Evolutionary conservation across 495 filamentous ascomycete species (phyloP).

Genomic region (Hyaloscypha hepaticicola): DNA sequence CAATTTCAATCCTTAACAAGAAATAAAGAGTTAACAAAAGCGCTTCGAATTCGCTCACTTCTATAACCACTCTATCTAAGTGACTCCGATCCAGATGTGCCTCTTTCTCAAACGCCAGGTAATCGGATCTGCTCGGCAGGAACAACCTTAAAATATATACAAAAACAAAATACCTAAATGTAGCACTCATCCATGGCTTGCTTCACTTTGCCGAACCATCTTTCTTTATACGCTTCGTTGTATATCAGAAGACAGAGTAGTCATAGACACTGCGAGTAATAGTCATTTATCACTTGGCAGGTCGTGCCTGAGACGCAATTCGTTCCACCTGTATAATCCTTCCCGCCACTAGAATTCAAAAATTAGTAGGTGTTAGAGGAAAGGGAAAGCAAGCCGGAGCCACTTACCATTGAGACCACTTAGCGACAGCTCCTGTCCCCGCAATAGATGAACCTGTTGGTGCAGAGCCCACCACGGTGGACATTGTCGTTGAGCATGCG

Average conservation of each 20-base stretch:
- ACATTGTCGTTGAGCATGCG: not conserved
- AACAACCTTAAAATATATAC: not conserved
- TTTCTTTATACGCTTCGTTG: not conserved
- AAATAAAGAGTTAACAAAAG: too few relatives aligned
- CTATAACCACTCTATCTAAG: too few relatives aligned
- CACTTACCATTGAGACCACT: conserved; percentile 32
- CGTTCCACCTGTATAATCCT: conserved; percentile 31
- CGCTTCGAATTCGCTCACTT: too few relatives aligned
- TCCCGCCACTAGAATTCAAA: conserved; percentile 30
- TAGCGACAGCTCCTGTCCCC: conserved; percentile 16
- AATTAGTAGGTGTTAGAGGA: not conserved
- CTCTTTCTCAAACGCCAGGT: not conserved
- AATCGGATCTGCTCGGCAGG: not conserved
- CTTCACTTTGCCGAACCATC: not conserved
- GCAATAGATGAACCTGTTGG: not conserved
- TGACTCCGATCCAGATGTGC: too few relatives aligned
- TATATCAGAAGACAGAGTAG: not conserved
- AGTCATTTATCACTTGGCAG: conserved; percentile 34
- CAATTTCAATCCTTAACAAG: too few relatives aligned
- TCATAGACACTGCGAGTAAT: conserved; percentile 37
- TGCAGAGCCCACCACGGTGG: not conserved
- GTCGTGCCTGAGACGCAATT: conserved; percentile 34
- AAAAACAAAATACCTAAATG: not conserved
- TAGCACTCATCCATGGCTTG: not conserved
- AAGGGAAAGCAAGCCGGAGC: not conserved